phyloP scores from a whole-genome alignment of 257 asterid genomes.

The Thymus mandschuricus region DNA sequence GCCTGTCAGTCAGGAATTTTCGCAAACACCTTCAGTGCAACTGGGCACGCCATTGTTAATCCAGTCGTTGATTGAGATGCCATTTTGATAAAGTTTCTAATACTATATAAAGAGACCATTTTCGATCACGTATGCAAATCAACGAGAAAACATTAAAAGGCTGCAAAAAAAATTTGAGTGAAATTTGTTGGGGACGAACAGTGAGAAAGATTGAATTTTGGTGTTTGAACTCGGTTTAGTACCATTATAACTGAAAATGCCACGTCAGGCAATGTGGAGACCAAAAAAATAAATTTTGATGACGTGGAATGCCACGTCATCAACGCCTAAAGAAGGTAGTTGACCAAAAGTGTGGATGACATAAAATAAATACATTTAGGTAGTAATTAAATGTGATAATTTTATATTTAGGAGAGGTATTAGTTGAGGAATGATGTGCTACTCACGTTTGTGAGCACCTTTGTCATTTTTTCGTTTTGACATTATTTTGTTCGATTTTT shows the following conservation, averaged over 20 bases:
- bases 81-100: not conserved
- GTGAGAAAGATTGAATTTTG: not conserved
- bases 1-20: not conserved
- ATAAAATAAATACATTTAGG: no score
- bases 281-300: not conserved
- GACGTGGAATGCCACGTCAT: not conserved
- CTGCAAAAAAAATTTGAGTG: not conserved
- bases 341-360: not conserved
- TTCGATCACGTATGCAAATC: not conserved
- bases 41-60: not conserved
- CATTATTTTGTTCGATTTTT: no score
- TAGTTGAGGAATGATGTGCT: no score
- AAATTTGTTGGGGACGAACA: not conserved
- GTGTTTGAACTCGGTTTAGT: no score
- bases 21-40: not conserved
- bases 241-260: not conserved
- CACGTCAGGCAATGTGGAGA: not conserved
- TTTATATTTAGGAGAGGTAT: not conserved
- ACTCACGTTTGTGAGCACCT: no score
- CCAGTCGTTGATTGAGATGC: not conserved
- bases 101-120: no score
- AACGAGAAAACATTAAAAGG: not conserved
- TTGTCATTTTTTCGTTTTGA: no score
- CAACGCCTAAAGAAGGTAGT: not conserved
- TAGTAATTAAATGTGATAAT: not conserved